These are phyloP conservation scores for Eucalyptus regnans DNA, from an alignment of 345 rosid species.

Conservation along the genomic window DNA sequence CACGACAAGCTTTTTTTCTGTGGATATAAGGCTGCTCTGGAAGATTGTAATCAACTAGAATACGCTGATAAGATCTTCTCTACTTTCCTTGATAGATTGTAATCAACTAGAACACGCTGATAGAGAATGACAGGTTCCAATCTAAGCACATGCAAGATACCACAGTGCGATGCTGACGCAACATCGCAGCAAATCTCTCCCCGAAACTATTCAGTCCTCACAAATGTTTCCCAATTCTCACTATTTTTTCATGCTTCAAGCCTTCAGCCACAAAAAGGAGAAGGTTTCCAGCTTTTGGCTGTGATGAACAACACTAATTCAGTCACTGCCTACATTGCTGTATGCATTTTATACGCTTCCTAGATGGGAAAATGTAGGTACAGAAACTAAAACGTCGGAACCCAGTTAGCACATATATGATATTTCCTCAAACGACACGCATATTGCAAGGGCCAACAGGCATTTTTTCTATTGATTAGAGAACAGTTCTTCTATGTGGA, in stretches of 20 bases:
- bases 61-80: neutral
- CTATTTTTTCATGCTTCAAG: neutral
- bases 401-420: neutral
- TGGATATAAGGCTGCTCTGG: neutral
- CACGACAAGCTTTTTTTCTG: neutral
- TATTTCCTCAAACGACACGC: neutral
- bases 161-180: neutral
- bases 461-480: too few relatives aligned
- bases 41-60: neutral
- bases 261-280: neutral
- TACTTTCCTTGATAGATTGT: neutral
- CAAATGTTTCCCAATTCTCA: neutral
- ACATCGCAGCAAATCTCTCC: neutral
- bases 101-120: neutral
- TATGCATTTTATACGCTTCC: neutral
- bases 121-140: neutral
- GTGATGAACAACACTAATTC: neutral
- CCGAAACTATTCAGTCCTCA: neutral
- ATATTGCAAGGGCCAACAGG: neutral
- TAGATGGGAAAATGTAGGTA: neutral
- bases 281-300: neutral
- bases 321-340: neutral
- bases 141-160: neutral
- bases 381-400: neutral
- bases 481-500: neutral